Conservation (phyloP, 2,329 filamentous ascomycete species). For the Cladosporium sp. region DNA sequence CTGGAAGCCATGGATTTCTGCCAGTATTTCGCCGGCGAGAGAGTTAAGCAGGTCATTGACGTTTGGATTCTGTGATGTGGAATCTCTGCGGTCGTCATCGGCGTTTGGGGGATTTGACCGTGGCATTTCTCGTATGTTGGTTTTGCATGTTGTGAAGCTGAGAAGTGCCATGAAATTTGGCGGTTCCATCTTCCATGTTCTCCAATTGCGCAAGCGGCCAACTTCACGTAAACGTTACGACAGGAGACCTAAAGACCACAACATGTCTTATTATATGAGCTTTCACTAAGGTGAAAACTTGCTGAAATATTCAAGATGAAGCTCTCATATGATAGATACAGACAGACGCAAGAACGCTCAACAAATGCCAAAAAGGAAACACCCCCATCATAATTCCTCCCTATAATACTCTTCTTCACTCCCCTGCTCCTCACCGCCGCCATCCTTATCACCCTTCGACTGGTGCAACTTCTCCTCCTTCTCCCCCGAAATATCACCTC, state of each 20-base stretch:
- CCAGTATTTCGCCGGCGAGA: slow-evolving; percentile 4
- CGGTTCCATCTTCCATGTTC: no score
- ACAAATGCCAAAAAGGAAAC: neutral
- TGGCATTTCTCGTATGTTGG: neutral
- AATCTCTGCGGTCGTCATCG: neutral
- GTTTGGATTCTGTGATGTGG: neutral
- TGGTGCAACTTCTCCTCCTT: slow-evolving; percentile 33
- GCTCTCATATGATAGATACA: neutral
- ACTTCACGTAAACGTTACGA: no score
- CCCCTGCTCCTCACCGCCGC: slow-evolving; percentile 21
- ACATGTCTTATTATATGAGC: no score
- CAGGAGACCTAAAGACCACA: no score
- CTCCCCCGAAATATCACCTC: neutral
- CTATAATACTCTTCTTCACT: slow-evolving; percentile 34
- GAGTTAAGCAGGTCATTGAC: neutral
- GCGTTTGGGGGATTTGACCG: neutral
- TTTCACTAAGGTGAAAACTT: no score
- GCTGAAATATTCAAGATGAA: no score
- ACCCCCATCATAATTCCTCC: slow-evolving; percentile 21
- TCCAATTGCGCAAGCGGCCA: no score
- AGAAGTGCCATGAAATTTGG: no score
- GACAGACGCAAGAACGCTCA: slow-evolving; percentile 4
- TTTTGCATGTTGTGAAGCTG: no score
- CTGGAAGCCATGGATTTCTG: neutral
- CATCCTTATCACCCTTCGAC: slow-evolving; percentile 15